phyloP scores from a whole-genome alignment of 371 early-diverging fungal species.

The Sporodiniella umbellata region DNA sequence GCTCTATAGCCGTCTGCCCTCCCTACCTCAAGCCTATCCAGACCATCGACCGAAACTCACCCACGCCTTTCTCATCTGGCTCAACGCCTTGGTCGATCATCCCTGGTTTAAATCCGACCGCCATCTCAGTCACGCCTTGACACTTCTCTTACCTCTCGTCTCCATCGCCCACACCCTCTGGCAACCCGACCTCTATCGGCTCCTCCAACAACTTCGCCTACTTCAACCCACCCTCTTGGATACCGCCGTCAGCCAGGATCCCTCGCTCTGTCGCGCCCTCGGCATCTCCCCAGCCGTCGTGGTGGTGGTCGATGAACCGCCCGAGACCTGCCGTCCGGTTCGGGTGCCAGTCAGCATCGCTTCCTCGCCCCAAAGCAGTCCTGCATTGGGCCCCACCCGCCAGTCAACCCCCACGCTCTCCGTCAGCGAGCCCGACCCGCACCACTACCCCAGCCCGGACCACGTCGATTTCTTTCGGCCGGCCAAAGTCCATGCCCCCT shows the following conservation, averaged over 20 bases:
- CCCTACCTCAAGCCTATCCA: no score
- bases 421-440: conserved; percentile 12
- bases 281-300: no score
- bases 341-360: no score
- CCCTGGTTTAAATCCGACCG: conserved; percentile 46
- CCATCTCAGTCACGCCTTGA: conserved; percentile 31
- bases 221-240: no score
- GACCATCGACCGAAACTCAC: conserved; percentile 36
- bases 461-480: conserved; percentile 19
- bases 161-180: conserved; percentile 28
- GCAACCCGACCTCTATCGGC: no score
- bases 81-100: conserved; percentile 28
- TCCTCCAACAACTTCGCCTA: conserved; percentile 40
- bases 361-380: no score
- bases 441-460: conserved; percentile 16
- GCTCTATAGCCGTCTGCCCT: no score
- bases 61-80: conserved; percentile 36
- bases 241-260: no score
- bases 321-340: no score
- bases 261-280: conserved; percentile 27
- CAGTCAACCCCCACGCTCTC: no score
- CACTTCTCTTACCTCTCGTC: conserved; percentile 32
- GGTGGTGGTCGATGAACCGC: no score
- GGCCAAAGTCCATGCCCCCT: conserved; percentile 11
- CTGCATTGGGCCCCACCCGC: no score